phyloP scores from a whole-genome alignment of 495 filamentous ascomycete species.

The Aspergillus bertholletiae region DNA sequence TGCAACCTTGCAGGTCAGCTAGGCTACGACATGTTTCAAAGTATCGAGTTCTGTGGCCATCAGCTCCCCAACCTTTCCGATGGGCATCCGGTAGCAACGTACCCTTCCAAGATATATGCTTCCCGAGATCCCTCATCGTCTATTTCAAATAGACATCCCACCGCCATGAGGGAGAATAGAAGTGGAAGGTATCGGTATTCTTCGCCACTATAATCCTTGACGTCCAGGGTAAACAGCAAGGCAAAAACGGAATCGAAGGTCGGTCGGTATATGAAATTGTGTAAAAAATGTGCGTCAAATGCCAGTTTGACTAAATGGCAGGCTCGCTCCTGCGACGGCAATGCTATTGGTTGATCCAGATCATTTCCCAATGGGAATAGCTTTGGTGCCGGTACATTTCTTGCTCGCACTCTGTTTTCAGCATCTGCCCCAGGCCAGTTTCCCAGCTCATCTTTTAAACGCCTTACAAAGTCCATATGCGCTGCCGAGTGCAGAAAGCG shows the following conservation, averaged over 20 bases:
- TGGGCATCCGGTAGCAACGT: background rate
- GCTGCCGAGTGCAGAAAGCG: slow-evolving; percentile 1
- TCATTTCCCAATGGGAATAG: background rate
- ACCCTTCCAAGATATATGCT: slow-evolving; percentile 1
- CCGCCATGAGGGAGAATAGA: slow-evolving; percentile 7
- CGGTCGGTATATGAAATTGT: slow-evolving; percentile 7
- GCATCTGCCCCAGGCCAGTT: slow-evolving; percentile 5
- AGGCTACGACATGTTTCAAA: slow-evolving; percentile 6
- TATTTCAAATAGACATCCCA: slow-evolving; percentile 5
- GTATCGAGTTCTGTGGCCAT: slow-evolving; percentile 5
- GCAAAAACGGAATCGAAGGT: slow-evolving; percentile 5
- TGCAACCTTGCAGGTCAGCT: slow-evolving; percentile 7
- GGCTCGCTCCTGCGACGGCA: slow-evolving; percentile 5
- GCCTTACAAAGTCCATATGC: slow-evolving; percentile 7
- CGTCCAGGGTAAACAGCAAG: slow-evolving; percentile 6
- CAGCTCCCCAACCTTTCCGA: background rate
- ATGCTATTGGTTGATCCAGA: background rate
- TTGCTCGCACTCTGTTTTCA: slow-evolving; percentile 3
- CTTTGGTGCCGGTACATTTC: background rate
- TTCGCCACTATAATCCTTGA: slow-evolving; percentile 3
- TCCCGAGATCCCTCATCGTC: background rate
- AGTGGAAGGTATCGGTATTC: slow-evolving; percentile 5
- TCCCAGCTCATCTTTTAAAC: slow-evolving; percentile 9
- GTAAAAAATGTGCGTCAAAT: slow-evolving; percentile 5
- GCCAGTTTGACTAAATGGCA: slow-evolving; percentile 1